Evolutionary conservation across 345 rosid species (phyloP), one percentile per base, ranked within the genome.

Genomic region (Orychophragmus violaceus): DNA sequence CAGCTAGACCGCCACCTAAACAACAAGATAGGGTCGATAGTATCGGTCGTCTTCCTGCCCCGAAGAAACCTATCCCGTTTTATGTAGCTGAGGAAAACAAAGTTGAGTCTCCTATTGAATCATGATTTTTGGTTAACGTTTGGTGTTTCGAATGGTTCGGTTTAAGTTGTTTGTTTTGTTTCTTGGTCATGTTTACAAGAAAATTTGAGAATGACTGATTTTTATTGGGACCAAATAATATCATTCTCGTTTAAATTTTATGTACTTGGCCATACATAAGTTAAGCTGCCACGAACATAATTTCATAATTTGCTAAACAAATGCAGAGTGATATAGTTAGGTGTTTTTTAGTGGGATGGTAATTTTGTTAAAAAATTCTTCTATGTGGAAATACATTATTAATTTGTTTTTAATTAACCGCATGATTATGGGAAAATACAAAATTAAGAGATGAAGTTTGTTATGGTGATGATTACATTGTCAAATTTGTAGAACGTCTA

Each of bases 1-100:
- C 97, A 30, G 99, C 99, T 3, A 76, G 96, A 74, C 99, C 99
- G 5, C 99, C 93, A n/a, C 99, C 97, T 1, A 90, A 94, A 72
- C 85, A 79, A 76, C 77, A 72, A 72, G 88, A 85, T 69, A 87
- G 80, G 82, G 99, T 94, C 3, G 99, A 91, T 74, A 85, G 99
- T 81, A 94, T 87, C 0, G 97, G 97, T 23, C 96, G 93, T 59
- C 81, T 91, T 58, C 97, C 97, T 1, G 96, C 97, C 9, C 96
- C 95, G 0, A 85, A 79, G 23, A 91, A 87, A 74, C 91, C 96
- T 1, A 88, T 94, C 59, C 96, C 85, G 1, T 88, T 88, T 57
- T 80, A 68, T 48, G 18, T 48, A 41, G 67, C 75, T 1, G 74
- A 78, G 59, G 84, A 73, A 46, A 75, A 69, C 29, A 81, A 72